Evolutionary conservation across 2,329 filamentous ascomycete genomes (phyloP).

Genomic region (Cytospora paraplurivora): DNA sequence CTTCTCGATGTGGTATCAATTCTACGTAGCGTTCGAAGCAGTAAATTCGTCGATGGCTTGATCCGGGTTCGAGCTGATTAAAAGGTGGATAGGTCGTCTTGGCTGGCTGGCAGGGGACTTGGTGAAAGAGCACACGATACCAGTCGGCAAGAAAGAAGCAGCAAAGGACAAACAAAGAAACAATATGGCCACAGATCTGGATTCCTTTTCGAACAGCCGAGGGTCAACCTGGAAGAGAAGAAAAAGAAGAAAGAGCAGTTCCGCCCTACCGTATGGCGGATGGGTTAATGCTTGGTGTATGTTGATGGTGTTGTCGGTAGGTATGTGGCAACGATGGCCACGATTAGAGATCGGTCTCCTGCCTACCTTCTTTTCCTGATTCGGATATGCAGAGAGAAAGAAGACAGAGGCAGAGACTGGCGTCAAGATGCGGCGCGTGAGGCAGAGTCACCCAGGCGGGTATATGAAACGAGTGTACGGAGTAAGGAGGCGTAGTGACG

Average conservation of each 20-base stretch:
- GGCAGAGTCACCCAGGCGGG: constrained; percentile 31
- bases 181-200: constrained; percentile 33
- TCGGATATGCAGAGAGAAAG: constrained; percentile 27
- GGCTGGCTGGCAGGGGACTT: constrained; percentile 27
- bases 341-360: constrained; percentile 11
- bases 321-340: constrained; percentile 10
- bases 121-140: constrained; percentile 29
- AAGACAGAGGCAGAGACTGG: constrained; percentile 29
- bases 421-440: constrained; percentile 30
- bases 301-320: constrained; percentile 10
- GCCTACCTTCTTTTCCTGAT: constrained; percentile 6
- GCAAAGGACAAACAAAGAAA: constrained; percentile 31
- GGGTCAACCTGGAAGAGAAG: constrained; percentile 61
- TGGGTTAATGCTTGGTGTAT: constrained; percentile 19
- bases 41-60: constrained; percentile 24
- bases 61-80: constrained; percentile 24
- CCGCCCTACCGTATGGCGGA: constrained; percentile 15
- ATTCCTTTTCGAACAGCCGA: constrained; percentile 44
- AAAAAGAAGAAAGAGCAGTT: constrained; percentile 46
- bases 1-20: constrained; percentile 28
- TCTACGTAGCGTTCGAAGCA: constrained; percentile 22
- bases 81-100: constrained; percentile 28
- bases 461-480: constrained; percentile 35
- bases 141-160: constrained; percentile 29
- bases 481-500: constrained; percentile 31